A percentile compares a stretch with the other conserved stretches of the same genome.
phyloP scores from a whole-genome alignment of 345 rosid genomes.

The Pistacia atlantica region DNA sequence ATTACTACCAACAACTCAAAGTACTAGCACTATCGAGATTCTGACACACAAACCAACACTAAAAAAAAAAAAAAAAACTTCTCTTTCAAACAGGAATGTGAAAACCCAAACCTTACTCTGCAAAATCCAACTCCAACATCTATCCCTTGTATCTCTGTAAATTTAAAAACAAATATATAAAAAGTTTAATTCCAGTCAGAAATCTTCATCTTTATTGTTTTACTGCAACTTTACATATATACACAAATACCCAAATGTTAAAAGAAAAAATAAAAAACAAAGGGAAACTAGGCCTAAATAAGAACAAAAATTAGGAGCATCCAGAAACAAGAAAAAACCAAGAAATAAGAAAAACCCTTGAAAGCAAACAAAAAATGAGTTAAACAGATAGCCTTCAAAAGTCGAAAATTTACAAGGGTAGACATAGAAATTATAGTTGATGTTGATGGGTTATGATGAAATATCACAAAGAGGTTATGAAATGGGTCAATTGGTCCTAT shows the following conservation, averaged over 20 bases:
- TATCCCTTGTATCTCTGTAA: slow-evolving; percentile 6
- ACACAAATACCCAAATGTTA: slow-evolving; percentile 13
- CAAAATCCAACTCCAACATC: slow-evolving; percentile 24
- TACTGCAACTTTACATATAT: not conserved
- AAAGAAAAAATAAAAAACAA: slow-evolving; percentile 3
- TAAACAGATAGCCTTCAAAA: slow-evolving; percentile 4
- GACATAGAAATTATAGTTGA: slow-evolving; percentile 52
- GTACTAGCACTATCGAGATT: slow-evolving; percentile 24
- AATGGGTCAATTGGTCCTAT: slow-evolving; percentile 54
- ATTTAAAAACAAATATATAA: not conserved
- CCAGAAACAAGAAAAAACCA: slow-evolving; percentile 28
- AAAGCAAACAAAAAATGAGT: slow-evolving; percentile 12
- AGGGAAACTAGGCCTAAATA: slow-evolving; percentile 23
- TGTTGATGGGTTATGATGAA: slow-evolving; percentile 59
- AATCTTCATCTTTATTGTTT: not conserved
- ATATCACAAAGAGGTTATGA: slow-evolving; percentile 31
- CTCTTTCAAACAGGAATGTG: slow-evolving; percentile 14
- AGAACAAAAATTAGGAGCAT: slow-evolving; percentile 34
- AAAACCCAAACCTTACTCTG: slow-evolving; percentile 26
- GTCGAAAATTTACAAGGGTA: slow-evolving; percentile 38
- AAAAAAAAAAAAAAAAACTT: not conserved
- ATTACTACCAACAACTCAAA: slow-evolving; percentile 34
- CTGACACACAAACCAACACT: slow-evolving; percentile 39
- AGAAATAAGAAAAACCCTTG: slow-evolving; percentile 11
- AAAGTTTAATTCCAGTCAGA: not conserved